These are phyloP conservation scores for Lactifluus volemus DNA, from an alignment of 768 basidiomycete genomes.

Conservation along the genomic window DNA sequence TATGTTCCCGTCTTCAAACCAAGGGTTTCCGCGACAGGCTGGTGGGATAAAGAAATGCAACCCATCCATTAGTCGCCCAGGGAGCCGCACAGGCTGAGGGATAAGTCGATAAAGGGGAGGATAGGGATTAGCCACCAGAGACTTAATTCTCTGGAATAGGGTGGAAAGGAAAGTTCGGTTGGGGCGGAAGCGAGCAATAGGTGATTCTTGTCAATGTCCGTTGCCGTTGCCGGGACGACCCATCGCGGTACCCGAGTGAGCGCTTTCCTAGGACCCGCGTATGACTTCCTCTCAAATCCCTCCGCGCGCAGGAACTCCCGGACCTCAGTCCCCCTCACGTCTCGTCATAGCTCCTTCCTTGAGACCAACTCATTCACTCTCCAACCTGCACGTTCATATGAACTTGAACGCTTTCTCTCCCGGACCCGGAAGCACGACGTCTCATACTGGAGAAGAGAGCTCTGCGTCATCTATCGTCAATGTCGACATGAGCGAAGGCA, in stretches of 20 bases:
- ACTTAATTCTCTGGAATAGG: neutral
- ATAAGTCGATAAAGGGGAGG: neutral
- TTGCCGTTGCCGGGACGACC: too few relatives aligned
- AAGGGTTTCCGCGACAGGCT: slow-evolving; percentile 34
- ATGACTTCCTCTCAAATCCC: slow-evolving; percentile 22
- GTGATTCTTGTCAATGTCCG: neutral
- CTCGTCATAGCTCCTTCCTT: slow-evolving; percentile 43
- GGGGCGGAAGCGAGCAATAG: neutral
- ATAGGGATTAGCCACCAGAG: neutral
- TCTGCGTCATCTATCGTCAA: slow-evolving; percentile 66
- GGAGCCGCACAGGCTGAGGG: neutral
- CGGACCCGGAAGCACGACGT: neutral
- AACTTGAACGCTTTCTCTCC: slow-evolving; percentile 15
- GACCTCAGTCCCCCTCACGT: slow-evolving; percentile 40
- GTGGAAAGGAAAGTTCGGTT: neutral
- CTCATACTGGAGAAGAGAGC: slow-evolving; percentile 17
- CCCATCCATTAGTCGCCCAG: neutral
- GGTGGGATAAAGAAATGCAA: slow-evolving; percentile 6
- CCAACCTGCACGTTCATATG: slow-evolving; percentile 46
- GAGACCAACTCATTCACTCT: slow-evolving; percentile 46
- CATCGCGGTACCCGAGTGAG: neutral
- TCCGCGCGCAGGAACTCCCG: slow-evolving; percentile 31
- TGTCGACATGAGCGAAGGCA: slow-evolving; percentile 55
- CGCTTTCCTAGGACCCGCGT: neutral
- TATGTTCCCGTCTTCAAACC: slow-evolving; percentile 56